Evolutionary conservation across 371 early-diverging fungal species (phyloP).

Genomic region (Fennellomyces sp.): DNA sequence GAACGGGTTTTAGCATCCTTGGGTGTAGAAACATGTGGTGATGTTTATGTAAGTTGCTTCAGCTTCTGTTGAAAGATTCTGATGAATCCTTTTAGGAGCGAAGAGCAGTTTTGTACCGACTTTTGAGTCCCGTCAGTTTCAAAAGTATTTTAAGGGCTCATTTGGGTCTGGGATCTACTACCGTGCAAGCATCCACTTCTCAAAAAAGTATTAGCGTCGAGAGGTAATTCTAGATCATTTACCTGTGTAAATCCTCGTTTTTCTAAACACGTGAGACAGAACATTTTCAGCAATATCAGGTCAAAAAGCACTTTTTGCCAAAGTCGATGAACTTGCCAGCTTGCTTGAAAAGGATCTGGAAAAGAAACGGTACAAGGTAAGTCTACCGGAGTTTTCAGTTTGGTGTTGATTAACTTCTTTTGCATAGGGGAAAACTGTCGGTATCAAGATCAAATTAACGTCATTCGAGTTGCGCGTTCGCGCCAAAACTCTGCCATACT

Average conservation of each 20-base stretch:
- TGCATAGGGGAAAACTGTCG: slow-evolving; percentile 40
- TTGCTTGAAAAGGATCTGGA: slow-evolving; percentile 37
- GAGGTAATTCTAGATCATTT: slow-evolving; percentile 24
- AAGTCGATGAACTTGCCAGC: slow-evolving; percentile 37
- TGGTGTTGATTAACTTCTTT: too few species aligned
- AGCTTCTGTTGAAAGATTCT: neutral
- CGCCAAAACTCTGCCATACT: slow-evolving; percentile 39
- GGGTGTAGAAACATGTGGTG: slow-evolving; percentile 36
- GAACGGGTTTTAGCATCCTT: slow-evolving; percentile 45
- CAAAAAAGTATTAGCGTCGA: slow-evolving; percentile 50
- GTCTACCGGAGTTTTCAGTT: too few species aligned
- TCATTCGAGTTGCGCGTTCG: slow-evolving; percentile 40
- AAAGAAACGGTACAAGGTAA: slow-evolving; percentile 24
- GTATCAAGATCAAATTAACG: slow-evolving; percentile 43
- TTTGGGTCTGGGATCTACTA: slow-evolving; percentile 40
- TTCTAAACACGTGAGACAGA: slow-evolving; percentile 17
- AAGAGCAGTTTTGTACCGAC: slow-evolving; percentile 42
- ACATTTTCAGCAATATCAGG: slow-evolving; percentile 41
- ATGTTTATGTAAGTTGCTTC: slow-evolving; percentile 30
- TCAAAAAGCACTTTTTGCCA: slow-evolving; percentile 22
- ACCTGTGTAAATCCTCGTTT: too few species aligned
- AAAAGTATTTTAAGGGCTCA: slow-evolving; percentile 37
- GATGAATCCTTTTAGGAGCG: slow-evolving; percentile 8
- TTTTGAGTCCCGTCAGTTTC: slow-evolving; percentile 44
- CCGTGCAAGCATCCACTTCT: slow-evolving; percentile 21